Conservation (phyloP, 2,329 filamentous ascomycete species). For the Cercospora sojina region DNA sequence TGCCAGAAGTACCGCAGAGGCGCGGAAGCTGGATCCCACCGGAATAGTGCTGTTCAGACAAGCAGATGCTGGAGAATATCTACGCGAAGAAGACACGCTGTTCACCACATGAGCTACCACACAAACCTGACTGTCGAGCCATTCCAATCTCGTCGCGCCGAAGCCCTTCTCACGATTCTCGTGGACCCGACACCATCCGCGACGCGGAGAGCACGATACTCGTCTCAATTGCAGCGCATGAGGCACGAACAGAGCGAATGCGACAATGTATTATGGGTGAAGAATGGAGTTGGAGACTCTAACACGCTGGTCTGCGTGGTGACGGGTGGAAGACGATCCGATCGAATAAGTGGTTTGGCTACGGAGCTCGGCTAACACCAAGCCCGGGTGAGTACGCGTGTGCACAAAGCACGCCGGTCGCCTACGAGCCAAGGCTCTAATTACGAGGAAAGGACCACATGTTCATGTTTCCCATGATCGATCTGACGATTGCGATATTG, state of each 20-base stretch:
- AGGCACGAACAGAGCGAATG: neutral
- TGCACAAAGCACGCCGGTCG: neutral
- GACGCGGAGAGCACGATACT: neutral
- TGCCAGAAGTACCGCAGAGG: constrained; percentile 80
- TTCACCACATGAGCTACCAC: constrained; percentile 52
- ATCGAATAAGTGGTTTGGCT: neutral
- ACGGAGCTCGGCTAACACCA: neutral
- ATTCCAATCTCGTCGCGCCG: neutral
- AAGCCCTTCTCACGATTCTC: neutral
- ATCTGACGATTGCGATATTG: neutral
- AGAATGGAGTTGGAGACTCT: neutral
- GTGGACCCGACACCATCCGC: neutral
- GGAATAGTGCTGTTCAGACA: constrained; percentile 87
- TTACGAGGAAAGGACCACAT: neutral
- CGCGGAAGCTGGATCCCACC: constrained; percentile 82
- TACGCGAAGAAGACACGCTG: constrained; percentile 73
- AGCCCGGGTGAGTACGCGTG: neutral
- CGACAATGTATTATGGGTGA: neutral
- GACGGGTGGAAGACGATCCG: neutral
- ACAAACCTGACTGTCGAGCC: neutral
- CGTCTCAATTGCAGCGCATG: neutral
- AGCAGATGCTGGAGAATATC: constrained; percentile 90
- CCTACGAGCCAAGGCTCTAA: neutral
- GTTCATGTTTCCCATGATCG: neutral
- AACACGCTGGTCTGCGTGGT: neutral